Base-by-base conservation (phyloP, 805 yeast species). In the Candida adriatica region DNA sequence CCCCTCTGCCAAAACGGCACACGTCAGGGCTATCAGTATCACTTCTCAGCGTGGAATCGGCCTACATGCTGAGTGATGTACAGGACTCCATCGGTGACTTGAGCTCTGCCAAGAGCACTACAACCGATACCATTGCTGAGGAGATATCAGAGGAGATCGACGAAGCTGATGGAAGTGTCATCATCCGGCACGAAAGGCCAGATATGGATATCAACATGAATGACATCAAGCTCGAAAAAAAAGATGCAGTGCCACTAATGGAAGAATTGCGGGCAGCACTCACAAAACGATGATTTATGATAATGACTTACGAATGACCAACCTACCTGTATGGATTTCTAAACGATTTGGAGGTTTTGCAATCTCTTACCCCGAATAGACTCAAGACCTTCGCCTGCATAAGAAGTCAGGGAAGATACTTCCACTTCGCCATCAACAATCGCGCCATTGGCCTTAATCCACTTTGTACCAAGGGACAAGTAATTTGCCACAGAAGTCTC, bases 401-500 rank as follows among this genome's bases (percentile, higher is more conserved):
- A 90, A 45, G 90, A 78, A 6, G 87, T 64, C 31, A 67, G 56
- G 6, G 90, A 77, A n/a, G 76, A 68, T 1, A 90, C 85, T 59
- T 90, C 98, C 9, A 86, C 82, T 15, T 68, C 56, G 2, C 51
- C 64, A 8, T 58, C 54, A 6, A 18, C 25, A 3, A 53, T 38
- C 2, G 83, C 95, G n/a, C 96, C 96, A 4, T 75, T 74, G 3
- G 61, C 62, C 17, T 55, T 48, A 20, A 83, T 66, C 96, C 97
- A 90, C 31, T 66, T 61, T 13, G 85, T 75, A 19, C 87, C 77
- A 51, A 88, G 68, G 22, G 60, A 57, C 46, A 88, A 61, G 41
- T 75, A 73, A 45, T 80, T 79, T 4, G 49, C 55, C 38, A 79
- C 70, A 42, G 95, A 84, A 2, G 96, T 78, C 40, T 75, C 81